These are phyloP conservation scores for Penicillium paneum DNA, from an alignment of 2,329 filamentous ascomycete genomes.

Conservation along the genomic window DNA sequence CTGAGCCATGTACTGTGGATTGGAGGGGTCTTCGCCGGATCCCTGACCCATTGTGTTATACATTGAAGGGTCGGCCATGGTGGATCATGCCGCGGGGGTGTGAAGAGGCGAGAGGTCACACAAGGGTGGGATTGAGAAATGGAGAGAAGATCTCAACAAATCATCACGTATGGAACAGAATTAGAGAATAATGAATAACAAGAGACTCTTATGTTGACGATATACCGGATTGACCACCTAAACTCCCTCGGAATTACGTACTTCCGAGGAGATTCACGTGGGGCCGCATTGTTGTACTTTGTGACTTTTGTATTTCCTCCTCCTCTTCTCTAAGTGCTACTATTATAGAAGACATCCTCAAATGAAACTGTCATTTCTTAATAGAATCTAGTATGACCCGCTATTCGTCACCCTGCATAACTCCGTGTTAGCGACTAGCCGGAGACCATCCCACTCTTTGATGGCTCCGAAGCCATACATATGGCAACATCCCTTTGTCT, in stretches of 20 bases:
- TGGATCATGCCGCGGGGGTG: conserved; percentile 30
- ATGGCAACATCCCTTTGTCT: not conserved
- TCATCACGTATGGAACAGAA: not conserved
- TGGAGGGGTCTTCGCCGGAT: conserved; percentile 53
- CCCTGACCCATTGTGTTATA: conserved; percentile 41
- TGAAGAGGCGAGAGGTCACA: not conserved
- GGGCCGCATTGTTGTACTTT: conserved; percentile 1
- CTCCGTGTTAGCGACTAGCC: conserved; percentile 8
- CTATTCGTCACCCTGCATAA: not conserved
- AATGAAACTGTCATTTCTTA: not conserved
- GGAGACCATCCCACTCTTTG: not conserved
- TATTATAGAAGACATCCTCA: not conserved
- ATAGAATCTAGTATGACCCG: not conserved
- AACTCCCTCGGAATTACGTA: conserved; percentile 30
- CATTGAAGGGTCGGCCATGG: conserved; percentile 44
- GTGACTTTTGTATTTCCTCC: not conserved
- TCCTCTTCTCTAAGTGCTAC: not conserved
- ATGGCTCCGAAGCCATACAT: not conserved
- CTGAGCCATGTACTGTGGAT: conserved; percentile 46
- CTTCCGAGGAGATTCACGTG: conserved; percentile 26
- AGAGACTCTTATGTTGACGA: conserved; percentile 22
- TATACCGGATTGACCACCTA: conserved; percentile 37
- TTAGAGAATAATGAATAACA: not conserved
- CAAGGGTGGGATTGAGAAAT: conserved; percentile 3
- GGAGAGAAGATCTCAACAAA: conserved; percentile 1